These are phyloP conservation scores for Termitomyces sp. DNA, from an alignment of 768 basidiomycete species.

Conservation along the genomic window DNA sequence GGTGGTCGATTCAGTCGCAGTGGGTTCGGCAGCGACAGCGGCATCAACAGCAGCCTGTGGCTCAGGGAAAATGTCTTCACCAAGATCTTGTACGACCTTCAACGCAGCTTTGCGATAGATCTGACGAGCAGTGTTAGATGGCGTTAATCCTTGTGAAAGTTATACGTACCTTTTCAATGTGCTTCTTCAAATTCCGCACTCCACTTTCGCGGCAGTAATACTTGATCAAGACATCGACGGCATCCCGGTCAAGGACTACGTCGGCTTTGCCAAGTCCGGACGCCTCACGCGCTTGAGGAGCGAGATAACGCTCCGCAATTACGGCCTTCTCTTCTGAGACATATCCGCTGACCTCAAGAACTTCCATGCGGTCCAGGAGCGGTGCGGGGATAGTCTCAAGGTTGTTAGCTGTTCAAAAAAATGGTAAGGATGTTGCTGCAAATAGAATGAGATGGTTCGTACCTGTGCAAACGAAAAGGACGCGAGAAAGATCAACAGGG, in stretches of 20 bases:
- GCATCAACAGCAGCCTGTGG: slow-evolving; percentile 30
- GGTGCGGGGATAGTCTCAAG: slow-evolving; percentile 94
- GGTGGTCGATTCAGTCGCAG: slow-evolving; percentile 31
- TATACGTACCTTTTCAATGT: slow-evolving; percentile 88
- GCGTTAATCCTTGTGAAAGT: background rate
- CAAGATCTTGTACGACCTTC: slow-evolving; percentile 86
- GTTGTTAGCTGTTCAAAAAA: slow-evolving; percentile 70
- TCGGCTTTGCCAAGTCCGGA: slow-evolving; percentile 85
- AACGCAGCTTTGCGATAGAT: slow-evolving; percentile 96
- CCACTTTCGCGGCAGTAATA: slow-evolving; percentile 98
- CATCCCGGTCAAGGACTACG: slow-evolving; percentile 70
- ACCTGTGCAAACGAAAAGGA: slow-evolving; percentile 93
- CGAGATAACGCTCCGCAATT: slow-evolving; percentile 86
- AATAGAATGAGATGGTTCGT: background rate
- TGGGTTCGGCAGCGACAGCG: slow-evolving; percentile 19
- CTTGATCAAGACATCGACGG: slow-evolving; percentile 88
- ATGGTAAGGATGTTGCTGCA: background rate
- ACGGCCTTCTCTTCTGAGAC: slow-evolving; percentile 90
- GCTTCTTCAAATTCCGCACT: slow-evolving; percentile 95
- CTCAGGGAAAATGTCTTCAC: slow-evolving; percentile 84
- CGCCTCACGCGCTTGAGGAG: slow-evolving; percentile 90
- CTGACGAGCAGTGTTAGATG: slow-evolving; percentile 35
- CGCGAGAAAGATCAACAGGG: slow-evolving; percentile 92
- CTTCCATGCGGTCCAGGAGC: slow-evolving; percentile 94
- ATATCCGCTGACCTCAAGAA: slow-evolving; percentile 92